Evolutionary conservation across 371 early-diverging fungal species (phyloP), one percentile per base, ranked within the genome.

Genomic region (Actinomucor elegans): DNA sequence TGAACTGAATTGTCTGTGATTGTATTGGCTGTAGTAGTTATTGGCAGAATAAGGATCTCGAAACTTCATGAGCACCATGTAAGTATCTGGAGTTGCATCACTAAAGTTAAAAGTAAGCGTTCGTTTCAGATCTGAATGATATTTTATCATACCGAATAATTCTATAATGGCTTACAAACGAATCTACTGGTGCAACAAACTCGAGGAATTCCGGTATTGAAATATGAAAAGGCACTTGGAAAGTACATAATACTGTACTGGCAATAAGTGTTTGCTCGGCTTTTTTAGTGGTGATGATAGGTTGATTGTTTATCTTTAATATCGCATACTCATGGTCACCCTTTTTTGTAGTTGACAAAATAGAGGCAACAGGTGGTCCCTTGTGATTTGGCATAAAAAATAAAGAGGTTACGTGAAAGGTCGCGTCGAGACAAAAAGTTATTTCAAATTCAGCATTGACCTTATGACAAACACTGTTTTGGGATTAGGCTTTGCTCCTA

Each of bases 161-260:
- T 31, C 91, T 80, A 44, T 88, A 73, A 56, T 92, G 89, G 10
- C 79, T 74, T 9, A 90, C 82, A 26, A 71, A 62, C 3, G 75
- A 53, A 12, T 77, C 78, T 5, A 76, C 75, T 21, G 88, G 80
- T 0, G 87, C 90, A 7, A 92, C 80, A 70, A 94, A 94, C 10
- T 79, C 76, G 21, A 96, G 61, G 59, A 96, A 89, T 62, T 95
- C 97, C 5, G 89, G 83, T 11, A 94, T 80, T 1, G 92, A 85
- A 77, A 93, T 84, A 71, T 89, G 89, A 4, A 84, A 72, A 0
- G 97, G 97, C 2, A 95, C 91, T 15, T 87, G 89, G 10, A 92
- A 70, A 3, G 93, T 84, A 43, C 85, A 85, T 8, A 93, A 66
- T 4, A 87, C 68, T 26, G 72, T 70, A 28, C 41, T 34, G 31